A percentile compares a stretch with the other conserved stretches of the same genome.
Conservation (phyloP, 805 yeast species). For the Nakazawaea anatomiae region DNA sequence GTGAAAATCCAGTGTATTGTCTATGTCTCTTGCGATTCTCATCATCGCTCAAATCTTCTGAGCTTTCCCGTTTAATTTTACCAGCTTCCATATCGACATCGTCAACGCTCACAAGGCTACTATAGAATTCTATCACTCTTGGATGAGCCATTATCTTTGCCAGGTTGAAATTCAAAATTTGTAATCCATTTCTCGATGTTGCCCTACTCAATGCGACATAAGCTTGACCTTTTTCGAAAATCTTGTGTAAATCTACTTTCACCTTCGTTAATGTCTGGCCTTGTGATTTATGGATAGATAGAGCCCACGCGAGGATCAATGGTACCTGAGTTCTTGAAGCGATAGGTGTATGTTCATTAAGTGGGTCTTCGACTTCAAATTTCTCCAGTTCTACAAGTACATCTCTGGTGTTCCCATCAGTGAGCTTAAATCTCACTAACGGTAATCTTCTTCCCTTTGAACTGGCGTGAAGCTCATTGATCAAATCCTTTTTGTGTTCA, state of each 20-base stretch:
- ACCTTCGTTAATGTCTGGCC: constrained; percentile 83
- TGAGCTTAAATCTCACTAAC: constrained; percentile 65
- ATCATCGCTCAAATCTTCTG: constrained; percentile 2
- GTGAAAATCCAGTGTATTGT: background rate
- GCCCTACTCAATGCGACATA: constrained; percentile 95
- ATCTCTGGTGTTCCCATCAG: constrained; percentile 70
- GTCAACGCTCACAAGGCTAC: constrained; percentile 33
- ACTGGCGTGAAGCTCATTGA: constrained; percentile 35
- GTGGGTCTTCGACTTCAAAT: constrained; percentile 67
- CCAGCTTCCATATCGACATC: constrained; percentile 23
- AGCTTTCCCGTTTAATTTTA: constrained; percentile 13
- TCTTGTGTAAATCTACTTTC: constrained; percentile 65
- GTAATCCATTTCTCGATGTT: constrained; percentile 67
- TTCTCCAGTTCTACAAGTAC: constrained; percentile 75
- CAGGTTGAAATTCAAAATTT: constrained; percentile 67
- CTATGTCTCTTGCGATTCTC: constrained; percentile 6
- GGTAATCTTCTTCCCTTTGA: constrained; percentile 55
- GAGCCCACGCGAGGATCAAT: constrained; percentile 89
- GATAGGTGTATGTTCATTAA: constrained; percentile 50
- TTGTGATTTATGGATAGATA: constrained; percentile 93
- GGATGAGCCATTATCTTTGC: constrained; percentile 62
- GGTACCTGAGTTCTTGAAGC: constrained; percentile 82
- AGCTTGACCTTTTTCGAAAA: constrained; percentile 92
- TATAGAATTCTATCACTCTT: constrained; percentile 67
- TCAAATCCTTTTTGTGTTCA: constrained; percentile 40